Evolutionary conservation across 164 flowering plant species (phyloP).

Genomic region (Saururus chinensis): DNA sequence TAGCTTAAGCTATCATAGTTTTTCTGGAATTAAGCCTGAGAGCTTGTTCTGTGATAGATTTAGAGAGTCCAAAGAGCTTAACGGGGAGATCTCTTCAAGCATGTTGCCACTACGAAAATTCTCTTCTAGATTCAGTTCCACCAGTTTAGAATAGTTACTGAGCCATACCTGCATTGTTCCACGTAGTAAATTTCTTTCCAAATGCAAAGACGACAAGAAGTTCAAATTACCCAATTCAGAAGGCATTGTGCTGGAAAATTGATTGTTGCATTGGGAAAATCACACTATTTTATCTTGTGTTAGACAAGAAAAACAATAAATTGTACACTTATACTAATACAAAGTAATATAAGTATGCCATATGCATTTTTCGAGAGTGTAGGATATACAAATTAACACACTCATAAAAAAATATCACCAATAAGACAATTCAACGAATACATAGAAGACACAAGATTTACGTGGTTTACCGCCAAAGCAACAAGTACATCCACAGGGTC

Average conservation of each 20-base stretch:
- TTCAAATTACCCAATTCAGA: conserved; percentile 37
- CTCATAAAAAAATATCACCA: too few relatives aligned
- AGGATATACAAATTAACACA: too few relatives aligned
- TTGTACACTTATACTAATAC: too few relatives aligned
- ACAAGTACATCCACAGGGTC: too few relatives aligned
- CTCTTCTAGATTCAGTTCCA: conserved; percentile 58
- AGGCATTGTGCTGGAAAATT: conserved; percentile 57
- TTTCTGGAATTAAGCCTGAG: conserved; percentile 51
- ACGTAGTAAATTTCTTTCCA: conserved; percentile 47
- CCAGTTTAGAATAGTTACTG: conserved; percentile 44
- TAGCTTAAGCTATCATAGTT: conserved; percentile 43
- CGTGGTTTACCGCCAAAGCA: too few relatives aligned
- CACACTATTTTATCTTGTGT: too few relatives aligned
- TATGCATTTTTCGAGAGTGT: too few relatives aligned
- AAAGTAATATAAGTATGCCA: too few relatives aligned
- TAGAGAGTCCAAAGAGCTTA: conserved; percentile 68
- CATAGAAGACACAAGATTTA: too few relatives aligned
- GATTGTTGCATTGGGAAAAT: too few relatives aligned
- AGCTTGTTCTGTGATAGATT: conserved; percentile 68
- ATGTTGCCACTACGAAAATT: conserved; percentile 56
- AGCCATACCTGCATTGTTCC: conserved; percentile 65
- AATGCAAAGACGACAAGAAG: conserved; percentile 51
- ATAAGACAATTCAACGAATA: too few relatives aligned
- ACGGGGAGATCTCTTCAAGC: conserved; percentile 30
- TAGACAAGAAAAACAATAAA: too few relatives aligned